Evolutionary conservation across 208 protist species (phyloP), one percentile per base, ranked within the genome.

Genomic region (Trypanosoma cruzi): DNA sequence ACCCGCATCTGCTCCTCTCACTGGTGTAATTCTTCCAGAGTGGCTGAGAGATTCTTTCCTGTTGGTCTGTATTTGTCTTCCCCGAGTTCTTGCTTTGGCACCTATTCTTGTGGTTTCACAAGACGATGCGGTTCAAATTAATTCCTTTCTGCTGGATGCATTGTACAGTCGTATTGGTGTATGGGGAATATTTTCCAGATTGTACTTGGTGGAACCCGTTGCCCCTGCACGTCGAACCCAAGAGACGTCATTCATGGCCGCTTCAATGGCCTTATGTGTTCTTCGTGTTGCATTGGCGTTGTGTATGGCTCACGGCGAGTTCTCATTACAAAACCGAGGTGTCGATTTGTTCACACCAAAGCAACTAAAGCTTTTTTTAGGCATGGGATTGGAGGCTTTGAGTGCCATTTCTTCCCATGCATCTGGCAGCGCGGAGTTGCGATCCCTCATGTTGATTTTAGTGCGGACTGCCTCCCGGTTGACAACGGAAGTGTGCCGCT

Each of bases 341-440:
- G 29, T 37, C 52, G 14, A 4, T 8, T 20, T 68, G 26, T 37
- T 74, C 4, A 69, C 57, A 18, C 49, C 53, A 24, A 71, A 54
- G 24, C 68, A 80, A 16, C 53, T 80, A 24, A 61, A n/a, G n/a
- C 57, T 75, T 60, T 34, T 80, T 54, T 31, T 80, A 32, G 64
- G 64, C n/a, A 68, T 80, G 24, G n/a, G 29, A 6, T 29, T 48
- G 37, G 61, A 64, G 29, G 44, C 58, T 8, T n/a, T 80, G 22
- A 34, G 53, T 32, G 11, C 44, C 11, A 59, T 74, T 14, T 32
- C 71, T 37, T 28, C 61, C 4, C 32, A 70, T 24, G 37, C 16
- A 20, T 18, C 1, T 20, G 18, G 24, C 1, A 59, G 10, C 28
- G 32, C 28, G 16, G 44, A 53, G 24, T 16, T 60, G 32, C 63